Evolutionary conservation across 805 yeast genomes (phyloP).

Genomic region (Suhomyces emberorum): DNA sequence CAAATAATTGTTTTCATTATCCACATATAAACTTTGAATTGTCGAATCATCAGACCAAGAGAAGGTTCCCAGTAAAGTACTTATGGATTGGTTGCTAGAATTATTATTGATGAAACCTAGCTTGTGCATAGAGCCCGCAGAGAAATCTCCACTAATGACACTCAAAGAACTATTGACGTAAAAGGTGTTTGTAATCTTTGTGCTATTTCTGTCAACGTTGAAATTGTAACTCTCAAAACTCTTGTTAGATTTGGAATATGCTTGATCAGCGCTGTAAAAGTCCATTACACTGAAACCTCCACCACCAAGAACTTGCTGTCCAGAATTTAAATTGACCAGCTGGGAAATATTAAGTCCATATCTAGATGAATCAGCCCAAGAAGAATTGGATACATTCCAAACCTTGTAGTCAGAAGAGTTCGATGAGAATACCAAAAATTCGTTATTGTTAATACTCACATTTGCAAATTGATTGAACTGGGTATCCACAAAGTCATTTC

Average conservation of each 20-base stretch:
- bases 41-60: constrained; percentile 24
- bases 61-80: constrained; percentile 19
- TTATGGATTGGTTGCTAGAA: constrained; percentile 8
- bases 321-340: constrained; percentile 18
- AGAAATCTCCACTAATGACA: constrained; percentile 60
- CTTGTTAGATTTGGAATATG: constrained; percentile 17
- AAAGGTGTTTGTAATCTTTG: constrained; percentile 29
- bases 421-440: constrained; percentile 41
- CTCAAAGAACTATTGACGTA: constrained; percentile 49
- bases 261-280: constrained; percentile 24
- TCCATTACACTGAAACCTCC: constrained; percentile 34
- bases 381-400: constrained; percentile 40
- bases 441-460: constrained; percentile 34
- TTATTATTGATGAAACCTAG: constrained; percentile 28
- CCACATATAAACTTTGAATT: constrained; percentile 34
- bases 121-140: constrained; percentile 16
- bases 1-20: constrained; percentile 29
- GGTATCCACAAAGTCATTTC: constrained; percentile 23
- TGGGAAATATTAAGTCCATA: constrained; percentile 30
- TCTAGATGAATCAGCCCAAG: constrained; percentile 32
- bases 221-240: constrained; percentile 22
- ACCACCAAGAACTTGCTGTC: constrained; percentile 36
- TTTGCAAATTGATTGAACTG: constrained; percentile 30
- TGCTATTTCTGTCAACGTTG: constrained; percentile 16
- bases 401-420: constrained; percentile 21